Percentiles rank a stretch among this genome's conserved stretches.
Conservation (phyloP, 768 basidiomycete genomes). For the Suillus subaureus region DNA sequence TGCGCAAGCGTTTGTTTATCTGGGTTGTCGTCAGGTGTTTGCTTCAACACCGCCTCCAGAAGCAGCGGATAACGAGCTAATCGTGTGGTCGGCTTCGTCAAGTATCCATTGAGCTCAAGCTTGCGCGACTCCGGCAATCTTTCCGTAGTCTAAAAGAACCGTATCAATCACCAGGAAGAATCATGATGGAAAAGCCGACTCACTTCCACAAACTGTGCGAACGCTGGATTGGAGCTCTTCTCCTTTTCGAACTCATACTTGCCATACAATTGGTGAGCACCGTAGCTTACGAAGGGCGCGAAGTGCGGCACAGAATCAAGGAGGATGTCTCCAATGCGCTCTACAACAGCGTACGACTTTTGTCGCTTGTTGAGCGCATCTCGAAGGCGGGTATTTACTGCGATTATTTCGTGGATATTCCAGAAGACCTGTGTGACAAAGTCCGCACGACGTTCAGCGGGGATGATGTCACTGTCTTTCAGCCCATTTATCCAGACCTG, state of each 20-base stretch:
- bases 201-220: constrained; percentile 95
- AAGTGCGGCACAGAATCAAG: constrained; percentile 87
- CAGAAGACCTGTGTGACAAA: constrained; percentile 97
- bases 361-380: constrained; percentile 95
- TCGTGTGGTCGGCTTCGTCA: constrained; percentile 97
- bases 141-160: constrained; percentile 70
- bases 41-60: constrained; percentile 88
- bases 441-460: constrained; percentile 71
- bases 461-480: constrained; percentile 75
- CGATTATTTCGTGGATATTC: constrained; percentile 94
- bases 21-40: constrained; percentile 87
- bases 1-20: constrained; percentile 81
- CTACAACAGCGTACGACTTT: constrained; percentile 92
- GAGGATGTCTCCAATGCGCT: constrained; percentile 89
- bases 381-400: constrained; percentile 87
- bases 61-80: constrained; percentile 95
- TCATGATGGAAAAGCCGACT: constrained; percentile 16
- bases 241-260: constrained; percentile 99
- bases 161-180: neutral
- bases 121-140: constrained; percentile 94
- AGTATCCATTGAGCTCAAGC: constrained; percentile 94
- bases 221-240: constrained; percentile 89
- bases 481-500: constrained; percentile 91
- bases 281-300: constrained; percentile 92
- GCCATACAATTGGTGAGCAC: constrained; percentile 95